Evolutionary conservation across 179 eudicot genomes (phyloP), one percentile per base, ranked within the genome.

Genomic region (Silene coronaria): DNA sequence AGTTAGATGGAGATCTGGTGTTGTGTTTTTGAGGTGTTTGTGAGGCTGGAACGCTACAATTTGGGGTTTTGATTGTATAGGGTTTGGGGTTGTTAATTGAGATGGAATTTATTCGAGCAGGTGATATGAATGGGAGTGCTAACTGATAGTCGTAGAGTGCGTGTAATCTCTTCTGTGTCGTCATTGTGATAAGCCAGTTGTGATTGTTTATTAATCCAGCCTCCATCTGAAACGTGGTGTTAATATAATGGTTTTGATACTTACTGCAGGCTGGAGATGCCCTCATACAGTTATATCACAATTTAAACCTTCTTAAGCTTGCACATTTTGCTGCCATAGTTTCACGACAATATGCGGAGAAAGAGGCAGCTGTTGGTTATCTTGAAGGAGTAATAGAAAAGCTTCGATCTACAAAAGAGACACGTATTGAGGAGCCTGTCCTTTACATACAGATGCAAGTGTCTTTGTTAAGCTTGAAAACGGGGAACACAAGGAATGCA

Each of bases 301-400:
- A 95, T 81, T 95, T 95, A 85, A 95, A 95, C 81, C 99, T 92
- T 73, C 97, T 95, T 65, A 95, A 95, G 95, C 97, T 95, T 77
- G 97, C 99, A 7, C 99, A 95, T 82, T 95, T 95, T 78, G 91
- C 97, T 67, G 99, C 89, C 77, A 91, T 89, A 71, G 97, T 95
- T 62, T 95, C 99, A 58, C 86, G 97, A n/a, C 93, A 85, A 73
- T 92, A 95, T 86, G 76, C 87, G 1, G 97, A 90, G 85, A 92
- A 92, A 86, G 97, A 87, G 70, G 96, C 97, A 66, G 97, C 95
- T 45, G 84, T 91, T 75, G 83, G 84, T 65, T 92, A 90, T 80
- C 99, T 92, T 78, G 96, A 92, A 84, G 93, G 91, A 57, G 82
- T 92, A 59, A 92, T 89, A 59, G 97, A 95, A 60, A 95, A 95